Conservation (phyloP, 371 early-diverging fungal species). For the Syncephalastrum racemosum region DNA sequence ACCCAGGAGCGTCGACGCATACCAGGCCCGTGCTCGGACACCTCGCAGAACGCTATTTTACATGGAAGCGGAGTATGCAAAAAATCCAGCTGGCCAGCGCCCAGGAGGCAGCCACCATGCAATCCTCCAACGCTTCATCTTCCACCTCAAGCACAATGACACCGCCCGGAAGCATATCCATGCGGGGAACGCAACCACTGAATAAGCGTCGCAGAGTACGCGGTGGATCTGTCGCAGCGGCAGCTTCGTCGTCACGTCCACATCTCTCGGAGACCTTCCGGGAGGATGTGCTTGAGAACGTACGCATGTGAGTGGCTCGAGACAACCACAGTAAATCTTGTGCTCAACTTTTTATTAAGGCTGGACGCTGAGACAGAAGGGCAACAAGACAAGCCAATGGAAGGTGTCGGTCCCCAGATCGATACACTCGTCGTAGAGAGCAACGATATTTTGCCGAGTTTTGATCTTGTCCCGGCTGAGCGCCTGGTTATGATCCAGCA, state of each 20-base stretch:
- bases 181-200: conserved; percentile 46
- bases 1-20: conserved; percentile 6
- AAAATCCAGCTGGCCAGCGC: conserved; percentile 30
- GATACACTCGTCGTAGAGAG: neutral
- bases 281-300: conserved; percentile 25
- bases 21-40: conserved; percentile 42
- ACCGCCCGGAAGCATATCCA: neutral
- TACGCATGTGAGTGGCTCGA: conserved; percentile 12
- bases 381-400: neutral
- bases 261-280: conserved; percentile 28
- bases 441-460: conserved; percentile 37
- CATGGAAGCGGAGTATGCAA: conserved; percentile 62
- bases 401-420: neutral
- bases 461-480: conserved; percentile 27
- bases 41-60: conserved; percentile 60
- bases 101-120: conserved; percentile 1
- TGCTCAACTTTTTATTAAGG: conserved; percentile 1
- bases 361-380: conserved; percentile 6
- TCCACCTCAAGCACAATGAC: conserved; percentile 5
- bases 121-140: conserved; percentile 1
- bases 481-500: conserved; percentile 61
- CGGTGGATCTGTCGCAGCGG: conserved; percentile 59
- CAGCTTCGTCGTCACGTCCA: conserved; percentile 17
- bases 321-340: neutral
- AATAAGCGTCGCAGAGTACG: conserved; percentile 81